Evolutionary conservation across 148 eudicot genomes (phyloP).

Genomic region (Heliosperma pusillum): DNA sequence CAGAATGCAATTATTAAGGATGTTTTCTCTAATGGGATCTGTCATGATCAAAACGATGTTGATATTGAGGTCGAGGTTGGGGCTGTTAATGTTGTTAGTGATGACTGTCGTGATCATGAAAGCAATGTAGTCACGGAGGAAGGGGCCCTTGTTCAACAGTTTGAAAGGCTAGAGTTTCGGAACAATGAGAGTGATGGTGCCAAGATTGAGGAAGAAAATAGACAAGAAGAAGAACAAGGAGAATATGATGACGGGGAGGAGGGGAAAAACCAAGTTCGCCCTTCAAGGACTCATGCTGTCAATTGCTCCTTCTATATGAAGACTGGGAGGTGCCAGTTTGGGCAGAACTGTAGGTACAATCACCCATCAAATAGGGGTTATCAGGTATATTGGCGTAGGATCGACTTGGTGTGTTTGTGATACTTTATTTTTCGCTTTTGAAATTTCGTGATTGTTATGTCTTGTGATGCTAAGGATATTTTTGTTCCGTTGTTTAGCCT

Average conservation of each 20-base stretch:
- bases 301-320: slow-evolving; percentile 54
- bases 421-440: not conserved
- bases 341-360: slow-evolving; percentile 51
- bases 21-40: slow-evolving; percentile 21
- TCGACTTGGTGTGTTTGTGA: not conserved
- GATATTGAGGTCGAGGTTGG: not conserved
- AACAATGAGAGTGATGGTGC: slow-evolving; percentile 9
- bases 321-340: slow-evolving; percentile 62
- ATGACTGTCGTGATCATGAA: slow-evolving; percentile 16
- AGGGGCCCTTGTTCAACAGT: slow-evolving; percentile 14
- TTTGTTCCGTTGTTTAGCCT: slow-evolving; percentile 15
- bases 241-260: not conserved
- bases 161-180: slow-evolving; percentile 20
- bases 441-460: not conserved
- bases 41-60: slow-evolving; percentile 15
- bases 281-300: slow-evolving; percentile 39
- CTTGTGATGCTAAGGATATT: not conserved
- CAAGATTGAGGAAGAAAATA: not conserved
- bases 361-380: slow-evolving; percentile 36
- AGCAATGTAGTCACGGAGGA: not conserved
- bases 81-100: not conserved
- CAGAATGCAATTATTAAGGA: slow-evolving; percentile 14
- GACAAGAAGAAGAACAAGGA: not conserved
- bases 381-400: slow-evolving; percentile 33
- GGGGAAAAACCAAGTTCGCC: slow-evolving; percentile 17